Conservation (phyloP, 225 moss, liverwort and hornwort species). For the Anthoceros angustus region DNA sequence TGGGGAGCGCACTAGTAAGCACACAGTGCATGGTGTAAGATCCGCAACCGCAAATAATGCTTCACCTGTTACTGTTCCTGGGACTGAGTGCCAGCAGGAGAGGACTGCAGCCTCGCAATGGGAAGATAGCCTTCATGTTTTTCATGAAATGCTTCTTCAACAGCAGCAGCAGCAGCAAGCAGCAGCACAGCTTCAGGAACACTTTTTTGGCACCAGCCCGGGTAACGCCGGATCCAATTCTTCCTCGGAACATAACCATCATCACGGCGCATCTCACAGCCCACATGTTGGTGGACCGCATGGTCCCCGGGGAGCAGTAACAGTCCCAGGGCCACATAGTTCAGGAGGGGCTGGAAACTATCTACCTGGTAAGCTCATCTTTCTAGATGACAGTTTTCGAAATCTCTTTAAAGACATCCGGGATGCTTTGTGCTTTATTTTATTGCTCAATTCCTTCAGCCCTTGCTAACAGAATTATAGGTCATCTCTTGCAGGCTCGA, state of each 20-base stretch:
- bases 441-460: not conserved
- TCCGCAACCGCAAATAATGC: not conserved
- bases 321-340: not conserved
- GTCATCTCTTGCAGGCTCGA: not conserved
- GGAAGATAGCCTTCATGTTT: slow-evolving; percentile 82
- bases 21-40: not conserved
- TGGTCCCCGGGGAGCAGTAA: not conserved
- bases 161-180: slow-evolving; percentile 36
- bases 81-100: not conserved
- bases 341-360: not conserved
- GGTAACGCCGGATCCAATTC: not conserved
- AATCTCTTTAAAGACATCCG: not conserved
- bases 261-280: not conserved
- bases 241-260: not conserved
- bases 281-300: not conserved
- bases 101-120: slow-evolving; percentile 15
- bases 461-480: not conserved
- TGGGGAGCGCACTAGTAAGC: not conserved
- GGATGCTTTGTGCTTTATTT: not conserved
- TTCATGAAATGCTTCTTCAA: slow-evolving; percentile 63
- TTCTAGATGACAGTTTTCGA: not conserved
- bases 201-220: not conserved
- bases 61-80: not conserved
- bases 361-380: not conserved
- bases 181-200: not conserved